Base-by-base conservation (phyloP, 225 moss, liverwort and hornwort genomes). In the Polytrichum commune region DNA sequence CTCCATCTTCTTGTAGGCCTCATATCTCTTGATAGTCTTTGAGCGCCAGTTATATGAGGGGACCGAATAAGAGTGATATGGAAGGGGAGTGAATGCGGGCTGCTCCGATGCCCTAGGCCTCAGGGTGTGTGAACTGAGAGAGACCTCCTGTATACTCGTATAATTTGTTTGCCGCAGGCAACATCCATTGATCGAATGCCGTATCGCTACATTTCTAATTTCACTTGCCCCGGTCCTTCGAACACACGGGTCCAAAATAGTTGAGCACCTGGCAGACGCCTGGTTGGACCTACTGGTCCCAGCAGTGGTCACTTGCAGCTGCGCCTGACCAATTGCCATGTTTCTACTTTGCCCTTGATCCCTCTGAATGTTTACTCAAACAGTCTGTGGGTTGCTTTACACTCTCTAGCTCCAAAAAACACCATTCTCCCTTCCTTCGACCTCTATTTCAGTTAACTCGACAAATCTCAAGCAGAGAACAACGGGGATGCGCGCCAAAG, bases 11-110 rank as follows among this genome's bases (percentile, higher is more conserved):
- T 78, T 80, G 58, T 75, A 71, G 28, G 75, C 80, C 63, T 83
- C 83, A 54, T 73, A 28, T 69, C 81, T 83, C 75, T 80, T 80
- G 32, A 65, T 70, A 63, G 74, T 73, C 62, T 78, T 85, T 38
- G 79, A 71, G 7, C 85, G 82, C 85, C 85, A 85, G 35, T 82
- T 86, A 27, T 70, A 68, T 18, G 72, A 74, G 57, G 85, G 85
- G 54, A 85, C 72, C 35, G 85, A 80, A 63, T 86, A 82, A 19
- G 85, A 80, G 29, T 82, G 29, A 32, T 76, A 86, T 75, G 83
- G 80, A 73, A 86, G 65, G 78, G 73, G 80, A 63, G 83, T 76
- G 4, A 60, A 69, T 1, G 75, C 77, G 2, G 68, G 13, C 55
- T 80, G 82, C 27, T 71, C 55, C 19, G 83, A 83, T 73, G 83